These are phyloP conservation scores for Cylindrotheca closterium DNA, from an alignment of 108 stramenopile species.

Conservation along the genomic window DNA sequence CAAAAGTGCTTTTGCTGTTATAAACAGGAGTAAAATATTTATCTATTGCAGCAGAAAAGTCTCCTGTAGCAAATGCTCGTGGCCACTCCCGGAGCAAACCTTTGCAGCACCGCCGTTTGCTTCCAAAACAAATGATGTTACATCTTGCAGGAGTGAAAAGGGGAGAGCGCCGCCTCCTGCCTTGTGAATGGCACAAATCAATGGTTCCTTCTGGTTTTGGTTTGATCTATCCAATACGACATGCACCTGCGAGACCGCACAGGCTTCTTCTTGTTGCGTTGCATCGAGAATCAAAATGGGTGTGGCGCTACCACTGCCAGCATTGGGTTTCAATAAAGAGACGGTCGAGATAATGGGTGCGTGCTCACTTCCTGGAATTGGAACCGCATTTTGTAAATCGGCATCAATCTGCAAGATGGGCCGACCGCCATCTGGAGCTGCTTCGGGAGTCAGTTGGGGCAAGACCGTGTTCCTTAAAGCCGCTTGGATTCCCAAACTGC, in stretches of 20 bases:
- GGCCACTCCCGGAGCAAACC: background rate
- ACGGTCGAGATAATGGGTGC: conserved; percentile 65
- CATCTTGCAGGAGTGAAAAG: conserved; percentile 26
- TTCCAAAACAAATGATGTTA: conserved; percentile 26
- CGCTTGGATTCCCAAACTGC: conserved; percentile 52
- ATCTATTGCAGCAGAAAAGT: background rate
- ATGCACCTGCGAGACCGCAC: conserved; percentile 56
- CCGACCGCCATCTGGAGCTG: conserved; percentile 12
- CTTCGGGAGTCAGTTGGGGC: conserved; percentile 37
- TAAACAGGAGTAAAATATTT: too few relatives aligned
- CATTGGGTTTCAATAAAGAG: conserved; percentile 29
- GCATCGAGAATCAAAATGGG: conserved; percentile 64
- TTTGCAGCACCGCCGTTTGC: background rate
- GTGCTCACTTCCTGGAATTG: conserved; percentile 41
- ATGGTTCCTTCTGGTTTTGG: conserved; percentile 4
- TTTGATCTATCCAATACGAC: conserved; percentile 51
- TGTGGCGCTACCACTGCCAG: background rate
- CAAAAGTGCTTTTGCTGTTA: too few relatives aligned
- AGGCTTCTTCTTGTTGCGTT: conserved; percentile 62
- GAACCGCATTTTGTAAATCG: conserved; percentile 44
- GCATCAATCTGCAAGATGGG: conserved; percentile 45
- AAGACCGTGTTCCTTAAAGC: conserved; percentile 51
- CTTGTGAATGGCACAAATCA: conserved; percentile 59
- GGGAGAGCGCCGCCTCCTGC: conserved; percentile 34
- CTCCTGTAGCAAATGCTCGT: background rate